A percentile compares a stretch with the other conserved stretches of the same genome.
Evolutionary conservation across 768 basidiomycete species (phyloP).

Genomic region (Pulveroboletus sp.): DNA sequence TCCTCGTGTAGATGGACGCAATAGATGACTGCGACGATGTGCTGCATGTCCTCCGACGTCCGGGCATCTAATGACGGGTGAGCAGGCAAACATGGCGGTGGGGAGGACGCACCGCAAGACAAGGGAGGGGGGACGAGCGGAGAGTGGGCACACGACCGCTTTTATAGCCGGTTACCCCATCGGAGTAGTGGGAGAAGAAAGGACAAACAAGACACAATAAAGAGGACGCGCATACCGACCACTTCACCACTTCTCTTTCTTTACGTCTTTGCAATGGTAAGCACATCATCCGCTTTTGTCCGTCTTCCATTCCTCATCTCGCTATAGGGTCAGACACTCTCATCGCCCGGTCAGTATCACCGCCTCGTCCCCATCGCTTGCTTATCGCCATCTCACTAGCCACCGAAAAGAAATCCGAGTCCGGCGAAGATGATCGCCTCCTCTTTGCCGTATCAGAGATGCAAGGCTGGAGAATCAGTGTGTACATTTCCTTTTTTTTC

Average conservation of each 20-base stretch:
- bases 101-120: conserved; percentile 1
- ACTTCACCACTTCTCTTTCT: conserved; percentile 3
- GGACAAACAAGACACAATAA: conserved; percentile 36
- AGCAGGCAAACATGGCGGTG: neutral
- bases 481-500: conserved; percentile 35
- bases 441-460: conserved; percentile 87
- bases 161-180: conserved; percentile 19
- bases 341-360: conserved; percentile 61
- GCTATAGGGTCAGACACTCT: conserved; percentile 80
- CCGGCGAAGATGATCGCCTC: conserved; percentile 68
- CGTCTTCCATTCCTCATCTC: conserved; percentile 7
- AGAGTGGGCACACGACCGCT: conserved; percentile 24
- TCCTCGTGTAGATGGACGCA: conserved; percentile 20
- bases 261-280: conserved; percentile 32
- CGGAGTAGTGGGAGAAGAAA: conserved; percentile 8
- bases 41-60: too few species aligned
- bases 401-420: conserved; percentile 76
- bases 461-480: conserved; percentile 99
- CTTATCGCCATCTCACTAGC: conserved; percentile 42
- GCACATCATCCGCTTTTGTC: conserved; percentile 8
- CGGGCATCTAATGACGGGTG: too few species aligned
- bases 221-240: conserved; percentile 14
- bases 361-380: conserved; percentile 4
- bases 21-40: conserved; percentile 25
- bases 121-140: neutral